Conservation (phyloP, 345 rosid genomes). For the Gossypium arboreum region DNA sequence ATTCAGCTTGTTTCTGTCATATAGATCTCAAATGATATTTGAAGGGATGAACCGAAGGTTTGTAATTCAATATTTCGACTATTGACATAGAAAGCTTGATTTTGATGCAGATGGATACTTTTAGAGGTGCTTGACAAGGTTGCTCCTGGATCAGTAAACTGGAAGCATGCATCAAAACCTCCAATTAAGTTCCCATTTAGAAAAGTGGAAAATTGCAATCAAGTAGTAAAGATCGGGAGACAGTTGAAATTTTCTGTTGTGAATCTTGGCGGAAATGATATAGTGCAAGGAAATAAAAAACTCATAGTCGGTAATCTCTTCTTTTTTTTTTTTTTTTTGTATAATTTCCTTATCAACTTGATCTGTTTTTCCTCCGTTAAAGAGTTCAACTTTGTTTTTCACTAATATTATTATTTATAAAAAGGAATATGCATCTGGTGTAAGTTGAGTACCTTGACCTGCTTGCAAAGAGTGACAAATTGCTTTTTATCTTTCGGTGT, state of each 20-base stretch:
- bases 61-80: neutral
- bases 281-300: constrained; percentile 94
- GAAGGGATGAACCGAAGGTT: neutral
- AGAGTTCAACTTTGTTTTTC: neutral
- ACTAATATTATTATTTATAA: neutral
- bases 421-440: neutral
- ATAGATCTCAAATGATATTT: neutral
- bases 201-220: constrained; percentile 95
- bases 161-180: constrained; percentile 91
- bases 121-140: constrained; percentile 90
- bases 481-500: no score
- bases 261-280: constrained; percentile 85
- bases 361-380: neutral
- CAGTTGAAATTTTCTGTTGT: constrained; percentile 74
- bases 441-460: neutral
- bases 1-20: neutral
- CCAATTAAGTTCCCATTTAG: constrained; percentile 95
- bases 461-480: neutral
- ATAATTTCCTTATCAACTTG: neutral
- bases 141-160: constrained; percentile 75
- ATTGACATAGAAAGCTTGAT: constrained; percentile 2
- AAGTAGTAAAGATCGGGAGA: constrained; percentile 76
- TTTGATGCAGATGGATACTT: constrained; percentile 69
- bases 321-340: neutral
- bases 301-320: constrained; percentile 72